These are phyloP conservation scores for California macrophylla DNA, from an alignment of 441 rosid species.

Conservation along the genomic window DNA sequence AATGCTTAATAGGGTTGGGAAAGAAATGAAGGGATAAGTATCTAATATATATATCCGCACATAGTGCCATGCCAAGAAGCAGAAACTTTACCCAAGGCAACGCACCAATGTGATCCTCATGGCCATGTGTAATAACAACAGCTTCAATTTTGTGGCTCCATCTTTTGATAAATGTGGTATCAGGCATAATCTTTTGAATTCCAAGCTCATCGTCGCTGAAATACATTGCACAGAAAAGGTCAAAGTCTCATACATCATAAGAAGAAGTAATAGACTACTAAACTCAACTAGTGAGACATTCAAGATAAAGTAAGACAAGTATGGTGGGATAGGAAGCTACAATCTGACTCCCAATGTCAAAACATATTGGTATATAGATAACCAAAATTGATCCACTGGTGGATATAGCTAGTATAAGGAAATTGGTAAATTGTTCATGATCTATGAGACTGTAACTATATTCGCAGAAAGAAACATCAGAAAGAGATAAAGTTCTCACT, in stretches of 20 bases:
- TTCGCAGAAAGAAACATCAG: neutral
- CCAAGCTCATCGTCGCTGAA: conserved; percentile 87
- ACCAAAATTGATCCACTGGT: too few relatives aligned
- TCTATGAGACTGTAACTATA: too few relatives aligned
- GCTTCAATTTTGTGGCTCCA: conserved; percentile 97
- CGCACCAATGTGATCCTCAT: conserved; percentile 99
- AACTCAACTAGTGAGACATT: neutral
- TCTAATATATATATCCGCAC: neutral
- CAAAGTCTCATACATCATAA: conserved; percentile 17
- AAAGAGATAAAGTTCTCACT: too few relatives aligned
- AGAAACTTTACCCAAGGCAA: conserved; percentile 96
- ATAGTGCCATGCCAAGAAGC: conserved; percentile 21
- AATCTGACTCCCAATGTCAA: neutral
- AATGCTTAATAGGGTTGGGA: conserved; percentile 11
- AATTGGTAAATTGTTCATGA: too few relatives aligned
- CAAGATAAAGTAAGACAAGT: neutral
- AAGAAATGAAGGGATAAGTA: conserved; percentile 7
- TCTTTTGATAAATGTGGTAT: conserved; percentile 81
- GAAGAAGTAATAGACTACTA: neutral
- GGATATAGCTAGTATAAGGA: too few relatives aligned
- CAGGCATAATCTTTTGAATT: conserved; percentile 84
- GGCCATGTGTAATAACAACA: conserved; percentile 92
- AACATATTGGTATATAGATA: neutral
- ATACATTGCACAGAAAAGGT: conserved; percentile 14
- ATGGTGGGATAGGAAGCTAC: neutral